Conservation (phyloP, 371 early-diverging fungal species). For the Mucor racemosus region DNA sequence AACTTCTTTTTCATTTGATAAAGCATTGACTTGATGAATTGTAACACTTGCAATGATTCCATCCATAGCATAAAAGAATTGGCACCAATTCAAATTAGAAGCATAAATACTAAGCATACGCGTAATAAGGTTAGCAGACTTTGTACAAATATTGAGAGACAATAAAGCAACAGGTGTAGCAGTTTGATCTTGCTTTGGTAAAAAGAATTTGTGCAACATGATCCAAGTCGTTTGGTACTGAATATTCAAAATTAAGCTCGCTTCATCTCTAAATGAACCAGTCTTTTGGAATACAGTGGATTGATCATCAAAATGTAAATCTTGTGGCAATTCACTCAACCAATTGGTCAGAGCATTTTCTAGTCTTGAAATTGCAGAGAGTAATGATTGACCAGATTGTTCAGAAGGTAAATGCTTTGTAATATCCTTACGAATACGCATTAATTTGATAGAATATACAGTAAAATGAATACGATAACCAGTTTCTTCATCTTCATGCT, state of each 20-base stretch:
- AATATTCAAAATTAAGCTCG: slow-evolving; percentile 42
- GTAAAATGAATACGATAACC: slow-evolving; percentile 54
- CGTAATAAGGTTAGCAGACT: slow-evolving; percentile 49
- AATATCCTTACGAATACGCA: slow-evolving; percentile 63
- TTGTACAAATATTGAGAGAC: slow-evolving; percentile 40
- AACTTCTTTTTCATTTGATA: slow-evolving; percentile 44
- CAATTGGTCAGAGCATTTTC: slow-evolving; percentile 59
- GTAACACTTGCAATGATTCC: slow-evolving; percentile 53
- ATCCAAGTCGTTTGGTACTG: slow-evolving; percentile 57
- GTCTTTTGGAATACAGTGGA: slow-evolving; percentile 33
- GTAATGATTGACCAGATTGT: slow-evolving; percentile 49
- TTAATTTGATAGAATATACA: slow-evolving; percentile 55
- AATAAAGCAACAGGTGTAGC: slow-evolving; percentile 41
- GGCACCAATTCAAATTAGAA: slow-evolving; percentile 46
- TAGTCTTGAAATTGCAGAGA: slow-evolving; percentile 56
- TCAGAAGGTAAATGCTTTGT: slow-evolving; percentile 55
- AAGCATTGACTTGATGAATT: slow-evolving; percentile 54
- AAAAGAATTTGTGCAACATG: slow-evolving; percentile 55
- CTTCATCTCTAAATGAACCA: slow-evolving; percentile 47
- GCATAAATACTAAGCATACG: slow-evolving; percentile 51
- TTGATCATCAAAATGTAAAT: slow-evolving; percentile 31
- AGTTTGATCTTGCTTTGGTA: slow-evolving; percentile 46
- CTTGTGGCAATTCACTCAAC: slow-evolving; percentile 52
- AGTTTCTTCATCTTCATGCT: slow-evolving; percentile 51
- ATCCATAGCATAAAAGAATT: slow-evolving; percentile 52